Percentiles rank a stretch among this genome's conserved stretches.
Conservation (phyloP, 805 yeast genomes). For the Yamadazyma insecticola region DNA sequence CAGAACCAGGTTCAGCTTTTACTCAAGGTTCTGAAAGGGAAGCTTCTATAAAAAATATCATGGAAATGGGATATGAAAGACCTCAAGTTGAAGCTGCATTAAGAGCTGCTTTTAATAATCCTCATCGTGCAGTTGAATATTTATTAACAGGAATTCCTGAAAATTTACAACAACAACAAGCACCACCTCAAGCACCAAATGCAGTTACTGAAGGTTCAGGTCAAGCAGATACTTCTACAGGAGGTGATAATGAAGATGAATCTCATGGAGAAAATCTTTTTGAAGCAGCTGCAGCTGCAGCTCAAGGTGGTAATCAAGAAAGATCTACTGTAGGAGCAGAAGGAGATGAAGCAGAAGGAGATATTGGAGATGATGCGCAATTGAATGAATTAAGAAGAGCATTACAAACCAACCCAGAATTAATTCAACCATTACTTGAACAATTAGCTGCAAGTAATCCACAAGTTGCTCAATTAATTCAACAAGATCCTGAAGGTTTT, state of each 20-base stretch:
- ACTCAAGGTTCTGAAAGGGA: slow-evolving; percentile 78
- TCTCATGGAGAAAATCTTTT: slow-evolving; percentile 45
- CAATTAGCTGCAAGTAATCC: slow-evolving; percentile 81
- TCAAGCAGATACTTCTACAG: slow-evolving; percentile 16
- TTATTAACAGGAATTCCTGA: slow-evolving; percentile 87
- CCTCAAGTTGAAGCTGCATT: slow-evolving; percentile 84
- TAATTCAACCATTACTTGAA: slow-evolving; percentile 77
- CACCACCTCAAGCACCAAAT: slow-evolving; percentile 14
- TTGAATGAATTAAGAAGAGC: slow-evolving; percentile 64
- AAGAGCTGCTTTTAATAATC: slow-evolving; percentile 94
- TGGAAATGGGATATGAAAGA: slow-evolving; percentile 95
- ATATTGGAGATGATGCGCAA: slow-evolving; percentile 42
- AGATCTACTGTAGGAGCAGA: slow-evolving; percentile 16
- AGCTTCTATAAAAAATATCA: slow-evolving; percentile 71
- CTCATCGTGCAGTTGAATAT: slow-evolving; percentile 97
- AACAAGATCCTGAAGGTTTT: slow-evolving; percentile 86
- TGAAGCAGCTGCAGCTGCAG: slow-evolving; percentile 46
- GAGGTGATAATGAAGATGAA: slow-evolving; percentile 29
- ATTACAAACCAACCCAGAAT: slow-evolving; percentile 81
- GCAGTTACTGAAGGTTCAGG: slow-evolving; percentile 15
- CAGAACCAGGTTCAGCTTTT: slow-evolving; percentile 46
- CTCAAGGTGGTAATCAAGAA: slow-evolving; percentile 11
- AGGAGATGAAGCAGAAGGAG: slow-evolving; percentile 33
- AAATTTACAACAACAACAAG: slow-evolving; percentile 36
- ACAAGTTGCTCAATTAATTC: slow-evolving; percentile 74